A percentile compares a stretch with the other conserved stretches of the same genome.
Evolutionary conservation across 441 rosid genomes (phyloP).

Genomic region (Brassica hybrid): DNA sequence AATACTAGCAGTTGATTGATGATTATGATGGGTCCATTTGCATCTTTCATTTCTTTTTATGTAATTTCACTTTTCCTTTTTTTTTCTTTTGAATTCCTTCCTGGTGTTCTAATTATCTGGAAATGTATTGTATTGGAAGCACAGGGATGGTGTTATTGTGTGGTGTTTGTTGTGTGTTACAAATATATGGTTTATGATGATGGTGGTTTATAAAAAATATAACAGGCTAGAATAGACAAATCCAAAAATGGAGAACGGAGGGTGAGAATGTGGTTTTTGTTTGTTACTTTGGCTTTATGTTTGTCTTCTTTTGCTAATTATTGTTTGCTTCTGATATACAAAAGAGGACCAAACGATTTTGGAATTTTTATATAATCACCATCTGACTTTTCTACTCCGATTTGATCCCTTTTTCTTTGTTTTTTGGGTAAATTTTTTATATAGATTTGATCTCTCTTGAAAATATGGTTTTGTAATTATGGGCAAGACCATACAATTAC

Average conservation of each 20-base stretch:
- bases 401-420: no score
- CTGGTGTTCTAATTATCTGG: conserved; percentile 12
- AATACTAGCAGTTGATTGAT: conserved; percentile 60
- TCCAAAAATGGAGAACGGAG: conserved; percentile 28
- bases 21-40: conserved; percentile 14
- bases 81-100: conserved; percentile 1
- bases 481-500: no score
- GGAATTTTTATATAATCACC: background rate
- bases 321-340: conserved; percentile 31
- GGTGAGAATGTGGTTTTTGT: conserved; percentile 16
- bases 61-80: conserved; percentile 23
- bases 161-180: conserved; percentile 28
- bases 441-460: no score
- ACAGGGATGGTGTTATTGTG: conserved; percentile 26
- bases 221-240: conserved; percentile 3
- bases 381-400: no score
- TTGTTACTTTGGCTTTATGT: conserved; percentile 15
- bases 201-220: conserved; percentile 2
- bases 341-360: conserved; percentile 31
- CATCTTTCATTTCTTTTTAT: conserved; percentile 29
- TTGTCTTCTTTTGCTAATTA: conserved; percentile 16
- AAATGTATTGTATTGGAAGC: conserved; percentile 24
- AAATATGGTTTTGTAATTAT: no score
- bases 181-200: conserved; percentile 3
- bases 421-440: no score